Percentiles rank a stretch among this genome's conserved stretches.
Evolutionary conservation across 345 rosid genomes (phyloP).

Genomic region (Raphanus sativus): DNA sequence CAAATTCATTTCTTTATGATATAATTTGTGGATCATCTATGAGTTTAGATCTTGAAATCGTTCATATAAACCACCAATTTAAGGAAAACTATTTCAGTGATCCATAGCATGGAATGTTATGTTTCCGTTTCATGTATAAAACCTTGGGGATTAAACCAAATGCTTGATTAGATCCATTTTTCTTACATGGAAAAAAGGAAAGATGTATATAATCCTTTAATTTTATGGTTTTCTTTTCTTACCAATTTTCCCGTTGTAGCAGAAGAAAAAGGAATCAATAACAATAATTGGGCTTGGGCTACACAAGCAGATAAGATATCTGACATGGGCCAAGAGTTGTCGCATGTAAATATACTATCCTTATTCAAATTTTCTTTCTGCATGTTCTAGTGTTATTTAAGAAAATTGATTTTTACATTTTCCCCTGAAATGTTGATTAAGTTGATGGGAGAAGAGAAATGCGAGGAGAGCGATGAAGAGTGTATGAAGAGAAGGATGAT

Average conservation of each 20-base stretch:
- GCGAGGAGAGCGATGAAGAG: conserved; percentile 54
- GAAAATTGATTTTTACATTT: background rate
- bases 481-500: conserved; percentile 64
- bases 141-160: background rate
- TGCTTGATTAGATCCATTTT: background rate
- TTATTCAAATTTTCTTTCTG: background rate
- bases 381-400: background rate
- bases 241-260: background rate
- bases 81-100: background rate
- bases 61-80: background rate
- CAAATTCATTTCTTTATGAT: background rate
- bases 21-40: background rate
- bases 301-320: conserved; percentile 6
- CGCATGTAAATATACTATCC: background rate
- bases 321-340: conserved; percentile 28
- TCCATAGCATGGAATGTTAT: background rate
- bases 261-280: conserved; percentile 4
- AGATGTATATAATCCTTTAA: background rate
- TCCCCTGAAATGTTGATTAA: conserved; percentile 24
- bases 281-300: conserved; percentile 13
- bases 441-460: conserved; percentile 57
- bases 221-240: background rate
- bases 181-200: background rate
- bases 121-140: background rate
- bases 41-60: background rate